Evolutionary conservation across 176 grass and related monocot species (phyloP).

Genomic region (Lolium rigidum): DNA sequence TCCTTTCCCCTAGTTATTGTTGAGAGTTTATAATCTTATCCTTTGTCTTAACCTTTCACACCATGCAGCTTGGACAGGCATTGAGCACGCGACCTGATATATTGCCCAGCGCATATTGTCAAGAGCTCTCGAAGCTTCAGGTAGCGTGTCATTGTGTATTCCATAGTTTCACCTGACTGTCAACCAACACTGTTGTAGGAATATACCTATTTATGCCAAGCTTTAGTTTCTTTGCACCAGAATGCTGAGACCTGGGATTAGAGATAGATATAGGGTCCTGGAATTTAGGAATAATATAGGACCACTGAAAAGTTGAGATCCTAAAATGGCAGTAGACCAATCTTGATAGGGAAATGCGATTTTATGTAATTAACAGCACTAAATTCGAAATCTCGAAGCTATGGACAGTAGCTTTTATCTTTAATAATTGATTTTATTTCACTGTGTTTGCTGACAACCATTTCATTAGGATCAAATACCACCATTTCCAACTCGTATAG

Average conservation of each 20-base stretch:
- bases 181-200: conserved; percentile 8
- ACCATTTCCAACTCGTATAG: conserved; percentile 79
- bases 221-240: not conserved
- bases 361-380: not conserved
- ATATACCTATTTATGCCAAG: conserved; percentile 1
- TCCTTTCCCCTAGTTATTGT: conserved; percentile 4
- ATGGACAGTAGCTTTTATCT: conserved; percentile 10
- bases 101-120: conserved; percentile 84
- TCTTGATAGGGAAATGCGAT: not conserved
- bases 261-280: not conserved
- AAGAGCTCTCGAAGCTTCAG: conserved; percentile 93
- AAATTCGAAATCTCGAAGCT: not conserved
- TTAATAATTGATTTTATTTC: conserved; percentile 5
- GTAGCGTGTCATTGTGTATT: conserved; percentile 37
- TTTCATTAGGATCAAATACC: conserved; percentile 98
- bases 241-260: not conserved
- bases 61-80: conserved; percentile 84
- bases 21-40: conserved; percentile 7
- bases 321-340: not conserved
- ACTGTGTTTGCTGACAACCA: conserved; percentile 30
- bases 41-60: conserved; percentile 5
- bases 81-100: conserved; percentile 93
- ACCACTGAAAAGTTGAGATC: not conserved
- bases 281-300: not conserved
- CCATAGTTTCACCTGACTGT: conserved; percentile 24